These are phyloP conservation scores for Macrolepiota dolichaula DNA, from an alignment of 768 basidiomycete species.

Conservation along the genomic window DNA sequence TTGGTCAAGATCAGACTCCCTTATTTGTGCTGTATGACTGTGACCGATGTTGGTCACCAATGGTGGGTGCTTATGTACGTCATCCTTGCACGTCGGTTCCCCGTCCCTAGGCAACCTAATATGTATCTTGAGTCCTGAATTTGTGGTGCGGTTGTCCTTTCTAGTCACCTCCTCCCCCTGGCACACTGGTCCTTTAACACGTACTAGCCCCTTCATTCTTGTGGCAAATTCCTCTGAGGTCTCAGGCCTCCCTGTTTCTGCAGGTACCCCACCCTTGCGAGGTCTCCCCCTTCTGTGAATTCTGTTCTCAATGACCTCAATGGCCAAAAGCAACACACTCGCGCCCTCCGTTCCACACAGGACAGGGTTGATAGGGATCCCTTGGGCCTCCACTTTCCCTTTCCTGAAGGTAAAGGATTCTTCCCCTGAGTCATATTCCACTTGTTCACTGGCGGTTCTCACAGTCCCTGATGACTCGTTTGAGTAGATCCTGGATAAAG, in stretches of 20 bases:
- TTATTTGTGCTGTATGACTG: too few relatives aligned
- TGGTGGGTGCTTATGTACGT: too few relatives aligned
- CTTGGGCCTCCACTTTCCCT: not conserved
- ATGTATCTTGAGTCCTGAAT: too few relatives aligned
- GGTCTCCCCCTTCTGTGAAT: not conserved
- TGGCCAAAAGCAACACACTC: too few relatives aligned
- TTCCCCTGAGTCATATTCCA: slow-evolving; percentile 6
- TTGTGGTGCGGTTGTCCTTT: too few relatives aligned
- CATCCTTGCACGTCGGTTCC: too few relatives aligned
- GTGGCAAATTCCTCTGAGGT: not conserved
- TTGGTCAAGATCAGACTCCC: too few relatives aligned
- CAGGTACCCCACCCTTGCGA: not conserved
- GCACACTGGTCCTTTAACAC: too few relatives aligned
- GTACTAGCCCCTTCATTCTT: too few relatives aligned
- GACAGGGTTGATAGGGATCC: not conserved
- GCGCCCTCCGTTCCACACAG: not conserved
- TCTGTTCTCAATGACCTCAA: not conserved
- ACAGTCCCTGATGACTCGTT: slow-evolving; percentile 22
- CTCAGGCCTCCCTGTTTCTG: not conserved
- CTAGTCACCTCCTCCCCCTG: too few relatives aligned
- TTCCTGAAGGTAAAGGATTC: slow-evolving; percentile 17
- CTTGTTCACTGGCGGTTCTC: not conserved
- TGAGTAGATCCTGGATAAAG: slow-evolving; percentile 28
- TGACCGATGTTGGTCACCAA: too few relatives aligned
- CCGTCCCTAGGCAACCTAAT: too few relatives aligned